Base-by-base conservation (phyloP, 257 asterid species). In the Misopates orontium region DNA sequence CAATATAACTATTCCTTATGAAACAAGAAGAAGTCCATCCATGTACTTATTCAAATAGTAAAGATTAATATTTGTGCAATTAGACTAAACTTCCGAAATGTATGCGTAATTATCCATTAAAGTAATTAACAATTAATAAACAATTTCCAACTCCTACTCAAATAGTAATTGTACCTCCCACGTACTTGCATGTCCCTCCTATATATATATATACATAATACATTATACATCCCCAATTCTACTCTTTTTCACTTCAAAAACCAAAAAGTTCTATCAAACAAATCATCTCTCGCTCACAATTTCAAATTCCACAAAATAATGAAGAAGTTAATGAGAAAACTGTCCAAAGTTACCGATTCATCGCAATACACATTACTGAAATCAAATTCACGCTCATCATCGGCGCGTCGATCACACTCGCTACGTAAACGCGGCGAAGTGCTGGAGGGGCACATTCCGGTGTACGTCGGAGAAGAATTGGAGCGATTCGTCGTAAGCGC, bases 401-500 rank as follows among this genome's bases (percentile, higher is more conserved):
- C 71, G 58, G 56, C 78, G 60, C 58, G 79, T 14, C 39, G 78
- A 4, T 6, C 67, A 20, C 73, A 48, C 9, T 63, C 81, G 3
- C 53, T 76, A 55, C 72, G 85, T 32, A 60, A 64, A 58, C 42
- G 70, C 54, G 75, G 78, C 24, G 79, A 76, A 8, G 96, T 90
- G 22, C 97, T 96, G 39, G 81, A 91, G 67, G 97, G 97, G 0
- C 96, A 91, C 66, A 76, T 91, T 10, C 97, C 97, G 42, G 95
- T 91, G 4, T 91, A 80, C 82, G 97, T 91, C n/a, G 97, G 97
- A 1, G 96, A 91, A 54, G 96, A 91, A 71, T 84, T 88, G 96
- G 95, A 91, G 84, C 73, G 97, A 42, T 91, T 91, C 64, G 78
- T 91, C 1, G 97, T 91, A 15, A 84, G 90, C 68, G 96, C 97